These are phyloP conservation scores for Puya raimondii DNA, from an alignment of 176 grass and related monocot genomes.

Conservation along the genomic window DNA sequence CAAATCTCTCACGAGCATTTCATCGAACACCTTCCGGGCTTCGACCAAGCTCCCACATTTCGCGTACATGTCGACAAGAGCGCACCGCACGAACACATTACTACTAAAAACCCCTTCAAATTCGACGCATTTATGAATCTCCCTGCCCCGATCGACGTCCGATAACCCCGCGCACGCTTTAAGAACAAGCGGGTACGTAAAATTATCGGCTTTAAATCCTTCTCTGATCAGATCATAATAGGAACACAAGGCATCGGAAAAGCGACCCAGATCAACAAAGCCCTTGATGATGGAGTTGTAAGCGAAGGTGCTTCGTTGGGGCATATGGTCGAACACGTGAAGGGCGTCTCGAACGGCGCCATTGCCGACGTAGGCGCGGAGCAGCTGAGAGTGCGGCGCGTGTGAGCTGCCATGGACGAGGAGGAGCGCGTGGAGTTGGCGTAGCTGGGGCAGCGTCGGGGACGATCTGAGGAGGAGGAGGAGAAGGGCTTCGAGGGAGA, in stretches of 20 bases:
- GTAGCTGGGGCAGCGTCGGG: too few relatives aligned
- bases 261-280: constrained; percentile 20
- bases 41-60: constrained; percentile 44
- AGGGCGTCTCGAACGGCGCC: constrained; percentile 16
- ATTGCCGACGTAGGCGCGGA: constrained; percentile 23
- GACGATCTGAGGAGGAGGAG: too few relatives aligned
- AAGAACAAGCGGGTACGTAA: constrained; percentile 45
- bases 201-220: constrained; percentile 14
- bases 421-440: constrained; percentile 22
- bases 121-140: constrained; percentile 15
- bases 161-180: constrained; percentile 37
- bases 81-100: constrained; percentile 45
- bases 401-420: constrained; percentile 20
- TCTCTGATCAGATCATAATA: constrained; percentile 24
- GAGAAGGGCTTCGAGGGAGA: too few relatives aligned
- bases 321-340: constrained; percentile 33
- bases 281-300: constrained; percentile 48
- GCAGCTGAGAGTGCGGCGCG: constrained; percentile 37
- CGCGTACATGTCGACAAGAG: constrained; percentile 50
- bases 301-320: constrained; percentile 38
- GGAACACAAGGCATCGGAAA: constrained; percentile 24
- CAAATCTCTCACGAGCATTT: constrained; percentile 36
- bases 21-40: constrained; percentile 39
- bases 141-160: constrained; percentile 28
- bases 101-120: neutral